These are phyloP conservation scores for Sphaerobolus stellatus DNA, from an alignment of 1,284 basidiomycete species.

Conservation along the genomic window DNA sequence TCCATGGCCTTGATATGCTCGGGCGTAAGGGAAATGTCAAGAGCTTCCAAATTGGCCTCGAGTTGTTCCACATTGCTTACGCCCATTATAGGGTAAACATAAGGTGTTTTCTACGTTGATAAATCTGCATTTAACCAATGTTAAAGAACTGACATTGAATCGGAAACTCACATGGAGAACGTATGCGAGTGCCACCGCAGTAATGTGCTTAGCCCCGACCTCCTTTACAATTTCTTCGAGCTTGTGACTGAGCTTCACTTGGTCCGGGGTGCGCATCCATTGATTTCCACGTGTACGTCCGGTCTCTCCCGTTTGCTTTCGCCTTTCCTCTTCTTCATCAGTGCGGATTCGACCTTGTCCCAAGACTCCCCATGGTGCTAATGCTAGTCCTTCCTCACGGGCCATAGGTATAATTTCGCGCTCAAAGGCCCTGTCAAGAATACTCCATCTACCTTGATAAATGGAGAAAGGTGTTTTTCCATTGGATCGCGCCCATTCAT, in stretches of 20 bases:
- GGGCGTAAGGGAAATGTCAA: slow-evolving; percentile 40
- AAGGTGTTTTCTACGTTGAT: slow-evolving; percentile 39
- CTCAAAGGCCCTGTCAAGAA: background rate
- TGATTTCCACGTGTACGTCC: background rate
- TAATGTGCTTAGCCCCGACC: slow-evolving; percentile 29
- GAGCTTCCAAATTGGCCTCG: slow-evolving; percentile 45
- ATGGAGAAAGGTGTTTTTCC: background rate
- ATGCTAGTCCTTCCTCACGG: background rate
- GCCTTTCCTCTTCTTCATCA: background rate
- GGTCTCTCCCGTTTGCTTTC: background rate
- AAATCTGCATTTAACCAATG: background rate
- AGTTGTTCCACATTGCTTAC: slow-evolving; percentile 53
- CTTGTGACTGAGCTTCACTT: slow-evolving; percentile 41
- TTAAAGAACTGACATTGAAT: background rate
- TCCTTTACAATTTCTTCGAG: slow-evolving; percentile 48
- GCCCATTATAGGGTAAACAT: slow-evolving; percentile 51
- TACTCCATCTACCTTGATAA: background rate
- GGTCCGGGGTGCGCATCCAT: slow-evolving; percentile 43
- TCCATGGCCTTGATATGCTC: slow-evolving; percentile 49
- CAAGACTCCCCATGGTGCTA: background rate
- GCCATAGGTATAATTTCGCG: background rate
- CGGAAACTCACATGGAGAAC: slow-evolving; percentile 34
- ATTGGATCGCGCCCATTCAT: background rate
- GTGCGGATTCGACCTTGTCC: background rate
- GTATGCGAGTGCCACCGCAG: slow-evolving; percentile 48